These are phyloP conservation scores for Erythrophleum fordii DNA, from an alignment of 306 rosid genomes.

Conservation along the genomic window DNA sequence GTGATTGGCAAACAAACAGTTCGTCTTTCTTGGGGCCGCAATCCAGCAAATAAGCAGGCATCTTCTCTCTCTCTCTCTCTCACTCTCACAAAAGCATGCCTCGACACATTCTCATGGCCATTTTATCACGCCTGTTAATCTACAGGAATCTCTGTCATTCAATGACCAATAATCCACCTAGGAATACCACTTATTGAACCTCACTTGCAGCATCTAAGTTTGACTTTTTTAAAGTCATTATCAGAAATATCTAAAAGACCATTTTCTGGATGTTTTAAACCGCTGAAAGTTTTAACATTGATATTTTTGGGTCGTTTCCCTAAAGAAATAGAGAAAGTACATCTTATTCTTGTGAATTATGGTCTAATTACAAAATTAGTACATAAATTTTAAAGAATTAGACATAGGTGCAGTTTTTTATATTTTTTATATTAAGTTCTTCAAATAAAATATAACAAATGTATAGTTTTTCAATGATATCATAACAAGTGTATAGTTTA, in stretches of 20 bases:
- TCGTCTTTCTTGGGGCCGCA: constrained; percentile 99
- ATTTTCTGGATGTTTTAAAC: background rate
- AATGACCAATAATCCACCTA: constrained; percentile 13
- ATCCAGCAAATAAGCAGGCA: constrained; percentile 98
- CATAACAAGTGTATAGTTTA: too few species aligned
- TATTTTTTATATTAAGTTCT: too few species aligned
- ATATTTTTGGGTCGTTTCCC: background rate
- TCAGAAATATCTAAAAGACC: background rate
- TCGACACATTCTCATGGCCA: background rate
- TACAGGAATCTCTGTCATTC: background rate
- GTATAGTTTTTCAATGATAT: too few species aligned
- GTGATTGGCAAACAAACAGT: constrained; percentile 89
- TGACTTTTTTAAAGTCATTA: background rate
- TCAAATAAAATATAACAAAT: too few species aligned
- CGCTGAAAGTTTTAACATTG: background rate
- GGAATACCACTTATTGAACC: background rate
- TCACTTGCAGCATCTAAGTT: background rate
- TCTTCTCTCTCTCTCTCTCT: constrained; percentile 28
- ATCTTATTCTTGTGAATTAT: too few species aligned
- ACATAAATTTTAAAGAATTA: background rate
- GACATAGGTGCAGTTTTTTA: too few species aligned
- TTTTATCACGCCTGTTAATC: background rate
- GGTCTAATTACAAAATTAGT: too few species aligned
- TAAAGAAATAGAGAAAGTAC: background rate
- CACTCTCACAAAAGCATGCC: background rate